Percentiles rank a stretch among this genome's conserved stretches.
These are phyloP conservation scores for Ascochyta pisi DNA, from an alignment of 2,329 filamentous ascomycete species.

Conservation along the genomic window DNA sequence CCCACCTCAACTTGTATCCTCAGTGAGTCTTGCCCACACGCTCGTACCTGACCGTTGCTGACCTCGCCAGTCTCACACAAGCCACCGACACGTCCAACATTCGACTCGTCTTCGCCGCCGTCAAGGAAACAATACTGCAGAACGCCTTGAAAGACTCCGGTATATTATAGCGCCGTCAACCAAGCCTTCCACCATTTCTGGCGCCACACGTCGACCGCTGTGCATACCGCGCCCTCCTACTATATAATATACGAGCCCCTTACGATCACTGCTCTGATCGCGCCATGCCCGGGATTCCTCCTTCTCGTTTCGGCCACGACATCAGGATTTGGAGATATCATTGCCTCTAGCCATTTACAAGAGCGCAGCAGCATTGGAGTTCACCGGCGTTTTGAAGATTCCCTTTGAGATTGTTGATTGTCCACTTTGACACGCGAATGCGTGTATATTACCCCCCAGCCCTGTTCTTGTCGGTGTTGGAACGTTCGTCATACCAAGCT, in stretches of 20 bases:
- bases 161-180: slow-evolving; percentile 66
- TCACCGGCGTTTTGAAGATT: slow-evolving; percentile 42
- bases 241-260: slow-evolving; percentile 46
- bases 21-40: slow-evolving; percentile 62
- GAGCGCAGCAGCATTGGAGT: slow-evolving; percentile 51
- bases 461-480: slow-evolving; percentile 9
- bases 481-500: slow-evolving; percentile 11
- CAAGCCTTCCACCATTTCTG: slow-evolving; percentile 8
- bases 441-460: slow-evolving; percentile 12
- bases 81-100: slow-evolving; percentile 99
- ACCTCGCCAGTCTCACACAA: slow-evolving; percentile 81
- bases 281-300: slow-evolving; percentile 38
- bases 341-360: slow-evolving; percentile 46
- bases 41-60: slow-evolving; percentile 27
- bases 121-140: slow-evolving; percentile 98
- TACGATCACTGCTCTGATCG: slow-evolving; percentile 43
- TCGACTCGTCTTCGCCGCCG: slow-evolving; percentile 93
- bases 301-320: slow-evolving; percentile 39
- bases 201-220: slow-evolving; percentile 37
- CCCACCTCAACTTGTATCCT: slow-evolving; percentile 94
- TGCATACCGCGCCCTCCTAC: slow-evolving; percentile 38
- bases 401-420: slow-evolving; percentile 28
- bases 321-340: slow-evolving; percentile 44
- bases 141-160: slow-evolving; percentile 98
- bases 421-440: slow-evolving; percentile 4